Conservation (phyloP, 768 basidiomycete genomes). For the Mycena polygramma region DNA sequence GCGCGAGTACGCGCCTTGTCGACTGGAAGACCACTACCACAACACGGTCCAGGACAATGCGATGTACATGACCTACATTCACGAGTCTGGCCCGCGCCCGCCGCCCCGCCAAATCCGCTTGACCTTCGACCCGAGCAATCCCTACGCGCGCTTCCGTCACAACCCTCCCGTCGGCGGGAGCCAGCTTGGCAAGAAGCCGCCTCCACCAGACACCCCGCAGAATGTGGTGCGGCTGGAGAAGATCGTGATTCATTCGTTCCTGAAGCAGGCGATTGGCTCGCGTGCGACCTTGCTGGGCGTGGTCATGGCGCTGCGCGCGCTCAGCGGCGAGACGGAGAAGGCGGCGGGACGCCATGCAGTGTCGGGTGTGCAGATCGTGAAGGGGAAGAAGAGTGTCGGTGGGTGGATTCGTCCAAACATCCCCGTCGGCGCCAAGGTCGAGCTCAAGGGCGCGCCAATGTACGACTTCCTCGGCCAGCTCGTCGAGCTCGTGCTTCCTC, state of each 20-base stretch:
- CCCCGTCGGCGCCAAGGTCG: constrained; percentile 91
- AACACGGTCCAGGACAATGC: constrained; percentile 86
- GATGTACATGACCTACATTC: constrained; percentile 95
- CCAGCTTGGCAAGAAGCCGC: constrained; percentile 73
- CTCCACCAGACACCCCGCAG: constrained; percentile 74
- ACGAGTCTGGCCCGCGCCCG: constrained; percentile 69
- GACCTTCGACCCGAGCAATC: constrained; percentile 81
- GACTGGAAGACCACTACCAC: constrained; percentile 89
- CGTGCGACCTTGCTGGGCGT: constrained; percentile 84
- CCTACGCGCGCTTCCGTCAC: constrained; percentile 84
- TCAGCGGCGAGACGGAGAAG: constrained; percentile 85
- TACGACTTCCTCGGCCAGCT: constrained; percentile 92
- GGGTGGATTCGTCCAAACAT: constrained; percentile 89
- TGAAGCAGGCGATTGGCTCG: constrained; percentile 82
- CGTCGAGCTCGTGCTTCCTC: constrained; percentile 95
- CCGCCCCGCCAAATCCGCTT: constrained; percentile 71
- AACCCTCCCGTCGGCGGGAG: constrained; percentile 83
- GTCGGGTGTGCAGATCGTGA: constrained; percentile 84
- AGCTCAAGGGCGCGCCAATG: constrained; percentile 92
- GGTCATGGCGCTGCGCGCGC: constrained; percentile 87
- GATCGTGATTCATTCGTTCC: constrained; percentile 89
- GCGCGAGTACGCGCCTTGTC: constrained; percentile 78
- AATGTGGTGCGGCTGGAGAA: constrained; percentile 84
- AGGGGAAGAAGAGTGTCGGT: constrained; percentile 74
- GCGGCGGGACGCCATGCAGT: constrained; percentile 79